phyloP scores from a whole-genome alignment of 768 basidiomycete species.

The Mycena olivaceomarginata region DNA sequence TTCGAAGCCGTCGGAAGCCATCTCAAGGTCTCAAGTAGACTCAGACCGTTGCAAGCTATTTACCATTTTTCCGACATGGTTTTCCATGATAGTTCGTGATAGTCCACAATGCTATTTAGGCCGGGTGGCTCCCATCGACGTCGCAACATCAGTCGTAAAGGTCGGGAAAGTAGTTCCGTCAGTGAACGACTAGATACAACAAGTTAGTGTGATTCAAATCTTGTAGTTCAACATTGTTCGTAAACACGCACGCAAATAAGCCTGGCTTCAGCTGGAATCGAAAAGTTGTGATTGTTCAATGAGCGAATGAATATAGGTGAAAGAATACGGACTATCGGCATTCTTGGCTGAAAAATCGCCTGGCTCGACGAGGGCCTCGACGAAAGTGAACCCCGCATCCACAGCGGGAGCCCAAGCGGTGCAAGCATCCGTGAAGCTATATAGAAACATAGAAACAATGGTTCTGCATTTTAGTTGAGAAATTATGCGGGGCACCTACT shows the following conservation, averaged over 20 bases:
- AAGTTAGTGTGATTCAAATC: background rate
- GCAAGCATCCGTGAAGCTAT: conserved; percentile 14
- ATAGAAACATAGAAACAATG: too few relatives aligned
- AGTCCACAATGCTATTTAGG: too few relatives aligned
- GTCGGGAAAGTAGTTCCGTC: conserved; percentile 7
- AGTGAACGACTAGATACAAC: background rate
- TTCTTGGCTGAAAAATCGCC: too few relatives aligned
- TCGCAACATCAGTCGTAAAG: conserved; percentile 18
- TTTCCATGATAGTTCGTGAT: too few relatives aligned
- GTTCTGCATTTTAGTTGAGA: background rate
- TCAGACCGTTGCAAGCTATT: too few relatives aligned
- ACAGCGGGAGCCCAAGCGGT: conserved; percentile 10
- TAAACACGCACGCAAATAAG: conserved; percentile 18
- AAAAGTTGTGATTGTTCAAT: too few relatives aligned
- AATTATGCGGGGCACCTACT: background rate
- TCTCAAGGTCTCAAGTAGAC: too few relatives aligned
- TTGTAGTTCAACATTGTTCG: background rate
- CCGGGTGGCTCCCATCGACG: conserved; percentile 4
- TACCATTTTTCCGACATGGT: too few relatives aligned
- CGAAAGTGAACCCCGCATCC: background rate
- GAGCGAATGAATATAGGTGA: too few relatives aligned
- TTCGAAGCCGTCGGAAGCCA: too few relatives aligned
- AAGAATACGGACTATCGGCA: too few relatives aligned
- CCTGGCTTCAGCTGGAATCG: conserved; percentile 22
- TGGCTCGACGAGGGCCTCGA: background rate